Base-by-base conservation (phyloP, 2,329 filamentous ascomycete genomes). In the Colletotrichum costaricense region DNA sequence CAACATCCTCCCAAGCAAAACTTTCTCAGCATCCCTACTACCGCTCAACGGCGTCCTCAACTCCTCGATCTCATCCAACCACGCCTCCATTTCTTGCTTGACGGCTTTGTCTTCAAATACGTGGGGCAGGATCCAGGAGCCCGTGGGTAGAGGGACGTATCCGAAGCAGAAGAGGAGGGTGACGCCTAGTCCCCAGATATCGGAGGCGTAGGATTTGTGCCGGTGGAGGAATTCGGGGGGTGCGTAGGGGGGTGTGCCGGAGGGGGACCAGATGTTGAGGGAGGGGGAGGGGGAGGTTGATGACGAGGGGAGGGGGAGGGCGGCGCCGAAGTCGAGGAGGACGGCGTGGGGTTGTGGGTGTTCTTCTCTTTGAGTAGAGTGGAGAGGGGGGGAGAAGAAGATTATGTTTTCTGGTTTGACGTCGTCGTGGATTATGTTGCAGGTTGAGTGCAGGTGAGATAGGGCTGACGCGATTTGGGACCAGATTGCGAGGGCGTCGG, bases 281-380 rank as follows among this genome's bases (percentile, higher is more conserved):
- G 5, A 24, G 9, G 4, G 9, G 3, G 22, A 42, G 59, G 9
- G 49, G 24, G 2, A 9, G 6, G 11, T n/a, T 33, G 59, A 24
- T 5, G 16, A 12, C 5, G 33, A 35, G 22, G 59, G 42, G 9
- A 63, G 26, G 30, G 30, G 9, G 59, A 54, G 2, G 16, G 60
- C 42, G 19, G 60, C 46, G 19, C 60, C 60, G 5, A 63, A 63
- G 60, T 63, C 60, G 42, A 54, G 52, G 8, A 63, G 60, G 42
- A 52, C 60, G 2, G 46, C 42, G 19, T n/a, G 42, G 7, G 59
- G 38, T 35, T 22, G 8, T 5, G 19, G 60, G 19, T 49, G 14
- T 16, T 16, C 16, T 6, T 16, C 38, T 42, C 16, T 6, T 11
- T 11, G 9, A 0, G 30, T 1, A 33, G 30, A 0, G 7, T 42